phyloP scores from a whole-genome alignment of 2,329 filamentous ascomycete species.

The Apiospora koreana region DNA sequence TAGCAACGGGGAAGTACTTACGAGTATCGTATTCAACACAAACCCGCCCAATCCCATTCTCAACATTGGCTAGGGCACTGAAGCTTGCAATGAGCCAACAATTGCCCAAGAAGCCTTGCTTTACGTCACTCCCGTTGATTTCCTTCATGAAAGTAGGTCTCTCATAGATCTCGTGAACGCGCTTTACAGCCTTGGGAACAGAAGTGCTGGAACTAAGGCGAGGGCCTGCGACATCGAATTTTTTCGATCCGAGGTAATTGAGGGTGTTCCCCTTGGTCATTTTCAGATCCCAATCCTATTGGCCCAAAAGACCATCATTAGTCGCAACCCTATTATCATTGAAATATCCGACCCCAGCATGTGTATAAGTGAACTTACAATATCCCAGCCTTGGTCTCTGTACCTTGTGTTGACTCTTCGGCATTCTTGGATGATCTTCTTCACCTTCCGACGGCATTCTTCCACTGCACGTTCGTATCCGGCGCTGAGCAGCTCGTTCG shows the following conservation, averaged over 20 bases:
- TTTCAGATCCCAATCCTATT: constrained; percentile 67
- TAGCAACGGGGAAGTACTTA: constrained; percentile 28
- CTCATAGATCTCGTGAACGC: constrained; percentile 74
- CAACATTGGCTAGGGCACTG: constrained; percentile 73
- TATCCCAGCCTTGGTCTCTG: constrained; percentile 63
- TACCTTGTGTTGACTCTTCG: constrained; percentile 78
- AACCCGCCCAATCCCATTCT: constrained; percentile 68
- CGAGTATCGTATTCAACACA: constrained; percentile 74
- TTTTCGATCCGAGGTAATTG: constrained; percentile 52
- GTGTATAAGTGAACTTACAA: constrained; percentile 44
- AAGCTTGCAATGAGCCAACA: constrained; percentile 83
- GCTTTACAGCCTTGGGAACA: constrained; percentile 74
- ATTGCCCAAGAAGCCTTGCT: constrained; percentile 76
- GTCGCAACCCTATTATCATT: no score
- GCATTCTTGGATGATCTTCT: constrained; percentile 66
- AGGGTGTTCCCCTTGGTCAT: constrained; percentile 59
- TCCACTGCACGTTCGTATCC: constrained; percentile 66
- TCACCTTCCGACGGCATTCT: constrained; percentile 63
- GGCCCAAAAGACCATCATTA: constrained; percentile 3
- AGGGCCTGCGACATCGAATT: constrained; percentile 52
- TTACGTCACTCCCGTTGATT: constrained; percentile 71
- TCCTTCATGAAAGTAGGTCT: constrained; percentile 68
- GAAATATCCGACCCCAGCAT: background rate
- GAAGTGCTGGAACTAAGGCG: constrained; percentile 46
- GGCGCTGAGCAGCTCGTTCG: constrained; percentile 60